A percentile compares a stretch with the other conserved stretches of the same genome.
These are phyloP conservation scores for Trichosporon asahii DNA, from an alignment of 1,284 basidiomycete genomes.

Conservation along the genomic window DNA sequence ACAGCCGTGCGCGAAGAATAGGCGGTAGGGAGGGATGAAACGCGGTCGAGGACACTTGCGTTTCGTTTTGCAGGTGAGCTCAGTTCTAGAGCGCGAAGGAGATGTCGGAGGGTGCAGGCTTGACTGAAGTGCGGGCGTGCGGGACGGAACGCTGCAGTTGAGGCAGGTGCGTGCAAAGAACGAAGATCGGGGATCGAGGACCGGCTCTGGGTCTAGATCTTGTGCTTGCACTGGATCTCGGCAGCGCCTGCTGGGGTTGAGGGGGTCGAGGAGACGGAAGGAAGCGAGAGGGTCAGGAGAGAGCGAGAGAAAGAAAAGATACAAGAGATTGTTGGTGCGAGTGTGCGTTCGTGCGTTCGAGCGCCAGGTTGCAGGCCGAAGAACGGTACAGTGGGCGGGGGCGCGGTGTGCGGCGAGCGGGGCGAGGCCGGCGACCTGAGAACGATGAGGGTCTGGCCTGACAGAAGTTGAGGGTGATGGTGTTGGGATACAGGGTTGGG, in stretches of 20 bases:
- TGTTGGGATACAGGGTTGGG: background rate
- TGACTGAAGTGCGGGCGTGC: background rate
- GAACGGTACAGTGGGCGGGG: background rate
- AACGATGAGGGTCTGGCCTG: background rate
- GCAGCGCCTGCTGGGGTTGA: background rate
- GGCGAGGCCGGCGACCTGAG: background rate
- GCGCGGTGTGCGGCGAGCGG: background rate
- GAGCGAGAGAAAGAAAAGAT: background rate
- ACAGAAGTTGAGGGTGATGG: background rate
- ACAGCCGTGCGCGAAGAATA: background rate
- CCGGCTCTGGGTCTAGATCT: conserved; percentile 4
- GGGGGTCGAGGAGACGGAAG: background rate
- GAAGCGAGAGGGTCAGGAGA: background rate
- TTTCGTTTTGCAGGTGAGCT: background rate
- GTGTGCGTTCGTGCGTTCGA: conserved; percentile 43
- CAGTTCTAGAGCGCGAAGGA: background rate
- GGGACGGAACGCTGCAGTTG: background rate
- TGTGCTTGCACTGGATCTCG: background rate
- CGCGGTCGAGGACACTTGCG: background rate
- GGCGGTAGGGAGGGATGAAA: background rate
- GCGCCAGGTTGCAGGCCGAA: background rate
- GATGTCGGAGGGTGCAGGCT: background rate
- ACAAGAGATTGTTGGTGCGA: background rate
- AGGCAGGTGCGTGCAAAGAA: background rate
- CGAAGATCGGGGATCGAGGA: background rate